Conservation (phyloP, 441 rosid species). For the Euphorbia corollata region DNA sequence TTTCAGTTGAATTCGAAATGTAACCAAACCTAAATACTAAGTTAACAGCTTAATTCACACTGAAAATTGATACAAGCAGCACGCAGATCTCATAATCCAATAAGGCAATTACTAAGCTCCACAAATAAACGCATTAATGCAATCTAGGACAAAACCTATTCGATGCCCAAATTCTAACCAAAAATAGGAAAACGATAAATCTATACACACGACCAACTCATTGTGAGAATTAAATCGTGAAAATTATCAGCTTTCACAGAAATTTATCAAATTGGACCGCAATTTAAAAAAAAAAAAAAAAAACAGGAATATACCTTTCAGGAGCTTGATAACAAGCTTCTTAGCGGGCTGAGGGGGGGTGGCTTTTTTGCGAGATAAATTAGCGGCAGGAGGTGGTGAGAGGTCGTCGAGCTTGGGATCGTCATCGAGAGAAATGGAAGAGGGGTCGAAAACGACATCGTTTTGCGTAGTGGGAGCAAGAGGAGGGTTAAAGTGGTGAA, state of each 20-base stretch:
- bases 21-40: constrained; percentile 3
- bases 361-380: constrained; percentile 89
- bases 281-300: background rate
- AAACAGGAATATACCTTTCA: constrained; percentile 44
- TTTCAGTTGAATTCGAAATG: background rate
- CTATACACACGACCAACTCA: no score
- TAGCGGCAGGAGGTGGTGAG: constrained; percentile 49
- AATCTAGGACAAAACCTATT: no score
- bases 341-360: constrained; percentile 87
- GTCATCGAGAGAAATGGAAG: constrained; percentile 58
- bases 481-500: constrained; percentile 37
- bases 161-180: no score
- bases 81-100: constrained; percentile 19
- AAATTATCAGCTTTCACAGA: constrained; percentile 4
- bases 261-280: constrained; percentile 2
- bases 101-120: background rate
- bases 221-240: no score
- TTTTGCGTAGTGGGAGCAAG: constrained; percentile 21
- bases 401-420: constrained; percentile 44
- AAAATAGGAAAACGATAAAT: no score
- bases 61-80: background rate
- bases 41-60: constrained; percentile 16
- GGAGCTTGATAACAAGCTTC: constrained; percentile 81
- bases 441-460: constrained; percentile 50
- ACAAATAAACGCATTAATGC: no score